Conservation (phyloP, 805 yeast species). For the Metschnikowia colocasiae region DNA sequence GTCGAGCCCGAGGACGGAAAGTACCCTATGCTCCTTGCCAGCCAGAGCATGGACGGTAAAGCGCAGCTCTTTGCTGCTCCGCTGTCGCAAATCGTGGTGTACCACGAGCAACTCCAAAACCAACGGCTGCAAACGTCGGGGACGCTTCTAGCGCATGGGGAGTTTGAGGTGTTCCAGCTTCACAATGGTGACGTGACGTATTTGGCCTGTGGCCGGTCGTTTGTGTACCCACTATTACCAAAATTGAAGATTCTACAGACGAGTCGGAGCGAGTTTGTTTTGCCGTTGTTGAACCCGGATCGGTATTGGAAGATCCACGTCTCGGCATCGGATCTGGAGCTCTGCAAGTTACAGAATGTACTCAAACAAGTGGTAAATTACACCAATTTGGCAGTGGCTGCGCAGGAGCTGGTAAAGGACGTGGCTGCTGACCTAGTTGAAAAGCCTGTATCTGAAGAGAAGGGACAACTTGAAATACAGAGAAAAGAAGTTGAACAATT, state of each 20-base stretch:
- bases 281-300: slow-evolving; percentile 71
- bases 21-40: slow-evolving; percentile 13
- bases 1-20: slow-evolving; percentile 9
- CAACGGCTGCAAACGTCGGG: slow-evolving; percentile 28
- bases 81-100: slow-evolving; percentile 34
- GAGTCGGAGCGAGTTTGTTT: slow-evolving; percentile 45
- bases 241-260: slow-evolving; percentile 55
- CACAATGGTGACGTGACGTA: slow-evolving; percentile 57
- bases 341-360: slow-evolving; percentile 31
- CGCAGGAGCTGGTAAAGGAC: neutral
- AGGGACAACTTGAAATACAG: no score
- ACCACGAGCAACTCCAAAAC: slow-evolving; percentile 29
- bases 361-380: slow-evolving; percentile 41
- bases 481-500: no score
- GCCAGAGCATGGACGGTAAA: slow-evolving; percentile 33
- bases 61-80: slow-evolving; percentile 32
- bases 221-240: slow-evolving; percentile 73
- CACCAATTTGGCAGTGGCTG: slow-evolving; percentile 31
- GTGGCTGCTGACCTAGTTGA: no score
- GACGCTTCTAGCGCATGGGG: slow-evolving; percentile 57
- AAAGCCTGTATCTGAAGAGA: no score
- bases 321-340: slow-evolving; percentile 25
- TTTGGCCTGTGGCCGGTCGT: slow-evolving; percentile 59
- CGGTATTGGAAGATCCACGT: slow-evolving; percentile 64
- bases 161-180: slow-evolving; percentile 55